Percentiles rank a stretch among this genome's conserved stretches.
phyloP scores from a whole-genome alignment of 192 early-diverging fungal species.

The Allomyces arbusculus region DNA sequence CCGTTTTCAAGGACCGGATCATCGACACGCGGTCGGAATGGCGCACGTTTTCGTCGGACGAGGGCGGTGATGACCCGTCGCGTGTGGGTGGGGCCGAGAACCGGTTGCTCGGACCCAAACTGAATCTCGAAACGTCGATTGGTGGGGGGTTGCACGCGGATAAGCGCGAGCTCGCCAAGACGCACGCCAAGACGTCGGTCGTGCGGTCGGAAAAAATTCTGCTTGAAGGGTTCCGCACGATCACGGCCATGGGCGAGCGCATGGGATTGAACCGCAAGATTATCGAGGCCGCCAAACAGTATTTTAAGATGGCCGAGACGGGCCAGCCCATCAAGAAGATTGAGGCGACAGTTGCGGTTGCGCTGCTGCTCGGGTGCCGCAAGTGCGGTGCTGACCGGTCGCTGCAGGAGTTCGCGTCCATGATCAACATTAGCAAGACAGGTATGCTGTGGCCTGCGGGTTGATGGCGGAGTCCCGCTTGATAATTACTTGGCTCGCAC shows the following conservation, averaged over 20 bases:
- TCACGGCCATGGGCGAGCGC: conserved; percentile 53
- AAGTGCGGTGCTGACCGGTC: conserved; percentile 66
- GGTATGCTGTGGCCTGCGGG: conserved; percentile 76
- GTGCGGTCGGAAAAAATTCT: conserved; percentile 55
- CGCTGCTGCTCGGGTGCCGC: conserved; percentile 82
- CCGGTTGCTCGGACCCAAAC: conserved; percentile 52
- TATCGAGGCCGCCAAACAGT: conserved; percentile 59
- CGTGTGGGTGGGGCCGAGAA: conserved; percentile 70
- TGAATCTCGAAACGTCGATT: conserved; percentile 61
- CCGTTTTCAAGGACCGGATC: conserved; percentile 67
- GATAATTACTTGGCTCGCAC: no score
- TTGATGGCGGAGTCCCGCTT: conserved; percentile 21
- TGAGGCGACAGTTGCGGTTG: conserved; percentile 70
- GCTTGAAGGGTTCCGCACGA: conserved; percentile 51
- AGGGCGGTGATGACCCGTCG: conserved; percentile 64
- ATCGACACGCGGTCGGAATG: conserved; percentile 91
- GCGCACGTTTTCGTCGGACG: conserved; percentile 87
- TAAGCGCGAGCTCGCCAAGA: conserved; percentile 48
- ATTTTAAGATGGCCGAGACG: conserved; percentile 70
- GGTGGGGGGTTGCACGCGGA: conserved; percentile 54
- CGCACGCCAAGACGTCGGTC: conserved; percentile 46
- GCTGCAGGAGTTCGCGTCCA: conserved; percentile 78
- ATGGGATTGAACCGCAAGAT: conserved; percentile 58
- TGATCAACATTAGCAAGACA: conserved; percentile 79
- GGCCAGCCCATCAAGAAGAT: conserved; percentile 59